Percentiles rank a stretch among this genome's conserved stretches.
phyloP scores from a whole-genome alignment of 768 basidiomycete genomes.

The Symmetrospora coprosmae region DNA sequence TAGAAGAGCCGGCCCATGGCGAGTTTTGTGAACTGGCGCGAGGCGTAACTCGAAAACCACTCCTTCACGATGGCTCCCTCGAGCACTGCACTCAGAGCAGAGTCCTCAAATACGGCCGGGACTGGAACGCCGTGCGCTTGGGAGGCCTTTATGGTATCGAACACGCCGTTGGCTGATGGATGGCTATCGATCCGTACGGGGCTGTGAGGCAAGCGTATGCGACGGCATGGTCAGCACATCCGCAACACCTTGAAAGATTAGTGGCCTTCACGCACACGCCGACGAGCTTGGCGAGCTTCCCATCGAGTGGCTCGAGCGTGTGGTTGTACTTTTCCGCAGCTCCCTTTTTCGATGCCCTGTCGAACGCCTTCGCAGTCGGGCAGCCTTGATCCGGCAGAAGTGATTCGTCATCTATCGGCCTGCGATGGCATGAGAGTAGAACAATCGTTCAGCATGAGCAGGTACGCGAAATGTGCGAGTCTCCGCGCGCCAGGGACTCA shows the following conservation, averaged over 20 bases:
- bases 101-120: conserved; percentile 59
- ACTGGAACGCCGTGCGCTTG: conserved; percentile 57
- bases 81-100: conserved; percentile 47
- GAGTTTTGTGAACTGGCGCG: conserved; percentile 57
- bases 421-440: conserved; percentile 8
- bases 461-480: too few species aligned
- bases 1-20: conserved; percentile 63
- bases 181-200: conserved; percentile 58
- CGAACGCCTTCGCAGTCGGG: conserved; percentile 19
- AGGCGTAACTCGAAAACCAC: conserved; percentile 56
- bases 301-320: conserved; percentile 50
- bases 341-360: conserved; percentile 8
- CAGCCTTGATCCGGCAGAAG: conserved; percentile 27
- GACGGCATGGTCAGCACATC: not conserved
- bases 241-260: not conserved
- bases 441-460: not conserved
- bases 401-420: not conserved
- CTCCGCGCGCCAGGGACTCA: not conserved
- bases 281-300: conserved; percentile 43
- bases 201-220: conserved; percentile 51
- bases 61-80: conserved; percentile 61
- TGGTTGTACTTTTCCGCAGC: conserved; percentile 54
- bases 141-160: conserved; percentile 54
- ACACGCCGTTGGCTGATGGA: conserved; percentile 58
- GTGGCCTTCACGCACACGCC: conserved; percentile 4